Conservation (phyloP, 2,329 filamentous ascomycete species). For the Botrytis squamosa region DNA sequence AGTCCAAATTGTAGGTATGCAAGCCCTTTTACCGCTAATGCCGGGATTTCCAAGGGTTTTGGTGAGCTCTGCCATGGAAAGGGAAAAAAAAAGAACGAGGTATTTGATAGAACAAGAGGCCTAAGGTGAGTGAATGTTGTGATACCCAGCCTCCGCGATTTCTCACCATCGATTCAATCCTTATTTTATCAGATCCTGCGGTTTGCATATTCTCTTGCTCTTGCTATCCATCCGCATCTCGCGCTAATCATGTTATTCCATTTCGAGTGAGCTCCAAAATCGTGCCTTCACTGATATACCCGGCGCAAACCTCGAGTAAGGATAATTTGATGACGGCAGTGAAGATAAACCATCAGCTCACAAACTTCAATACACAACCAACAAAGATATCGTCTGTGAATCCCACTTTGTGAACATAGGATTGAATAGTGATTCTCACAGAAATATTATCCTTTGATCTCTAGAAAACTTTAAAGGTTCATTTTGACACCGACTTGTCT, state of each 20-base stretch:
- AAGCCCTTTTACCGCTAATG: constrained; percentile 12
- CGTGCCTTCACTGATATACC: constrained; percentile 21
- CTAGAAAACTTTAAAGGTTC: neutral
- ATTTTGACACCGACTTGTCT: constrained; percentile 12
- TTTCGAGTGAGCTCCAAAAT: constrained; percentile 13
- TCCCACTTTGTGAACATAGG: neutral
- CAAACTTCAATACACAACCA: neutral
- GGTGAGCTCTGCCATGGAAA: constrained; percentile 5
- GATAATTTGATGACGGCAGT: constrained; percentile 25
- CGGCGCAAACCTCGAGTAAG: constrained; percentile 24
- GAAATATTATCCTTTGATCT: neutral
- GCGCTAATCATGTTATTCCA: constrained; percentile 11
- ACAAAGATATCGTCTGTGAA: neutral
- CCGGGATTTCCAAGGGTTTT: constrained; percentile 9
- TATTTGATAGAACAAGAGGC: constrained; percentile 7
- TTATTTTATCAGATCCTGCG: constrained; percentile 12
- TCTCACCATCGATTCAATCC: constrained; percentile 6
- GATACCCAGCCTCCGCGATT: constrained; percentile 21
- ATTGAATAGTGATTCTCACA: neutral
- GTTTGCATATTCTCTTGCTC: constrained; percentile 3
- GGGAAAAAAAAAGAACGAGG: neutral
- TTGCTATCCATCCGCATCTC: constrained; percentile 19
- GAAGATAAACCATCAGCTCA: constrained; percentile 24
- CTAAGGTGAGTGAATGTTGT: constrained; percentile 20
- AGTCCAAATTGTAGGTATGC: constrained; percentile 8